phyloP scores from a whole-genome alignment of 2,329 filamentous ascomycete genomes.

The Penicillium sp. region DNA sequence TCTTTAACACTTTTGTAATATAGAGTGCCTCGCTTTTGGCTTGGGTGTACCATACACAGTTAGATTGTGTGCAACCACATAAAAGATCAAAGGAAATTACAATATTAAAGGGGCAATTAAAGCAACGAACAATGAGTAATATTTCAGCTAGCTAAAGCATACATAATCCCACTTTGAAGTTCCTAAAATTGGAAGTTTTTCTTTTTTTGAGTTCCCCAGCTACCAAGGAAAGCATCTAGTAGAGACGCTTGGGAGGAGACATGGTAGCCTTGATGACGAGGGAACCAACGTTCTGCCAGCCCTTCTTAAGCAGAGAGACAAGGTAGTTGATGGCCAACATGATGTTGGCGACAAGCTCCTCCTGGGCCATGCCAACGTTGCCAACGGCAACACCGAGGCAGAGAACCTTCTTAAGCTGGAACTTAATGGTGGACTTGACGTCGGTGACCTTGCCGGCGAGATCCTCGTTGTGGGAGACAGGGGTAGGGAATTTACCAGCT shows the following conservation, averaged over 20 bases:
- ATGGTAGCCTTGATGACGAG: constrained; percentile 99
- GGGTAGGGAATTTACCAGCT: constrained; percentile 99
- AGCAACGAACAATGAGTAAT: constrained; percentile 39
- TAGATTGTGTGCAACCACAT: constrained; percentile 10
- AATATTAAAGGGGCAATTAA: background rate
- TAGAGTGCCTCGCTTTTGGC: too few relatives aligned
- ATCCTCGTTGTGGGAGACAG: constrained; percentile 95
- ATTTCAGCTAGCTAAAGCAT: constrained; percentile 39
- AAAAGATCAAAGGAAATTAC: background rate
- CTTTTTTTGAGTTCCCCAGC: constrained; percentile 1
- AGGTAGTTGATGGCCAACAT: constrained; percentile 99
- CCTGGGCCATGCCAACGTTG: constrained; percentile 96
- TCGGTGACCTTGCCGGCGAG: constrained; percentile 95
- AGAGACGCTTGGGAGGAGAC: constrained; percentile 97
- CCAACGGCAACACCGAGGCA: constrained; percentile 99
- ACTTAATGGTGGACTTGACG: constrained; percentile 99
- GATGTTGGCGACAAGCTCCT: constrained; percentile 97
- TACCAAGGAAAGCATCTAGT: constrained; percentile 64
- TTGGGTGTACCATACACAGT: too few relatives aligned
- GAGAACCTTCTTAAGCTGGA: constrained; percentile 99
- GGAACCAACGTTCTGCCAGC: constrained; percentile 99
- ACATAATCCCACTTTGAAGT: constrained; percentile 33
- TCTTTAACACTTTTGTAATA: background rate
- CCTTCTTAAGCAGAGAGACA: constrained; percentile 99
- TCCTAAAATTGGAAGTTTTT: constrained; percentile 23